Base-by-base conservation (phyloP, 768 basidiomycete genomes). In the Hericium rajendrae region DNA sequence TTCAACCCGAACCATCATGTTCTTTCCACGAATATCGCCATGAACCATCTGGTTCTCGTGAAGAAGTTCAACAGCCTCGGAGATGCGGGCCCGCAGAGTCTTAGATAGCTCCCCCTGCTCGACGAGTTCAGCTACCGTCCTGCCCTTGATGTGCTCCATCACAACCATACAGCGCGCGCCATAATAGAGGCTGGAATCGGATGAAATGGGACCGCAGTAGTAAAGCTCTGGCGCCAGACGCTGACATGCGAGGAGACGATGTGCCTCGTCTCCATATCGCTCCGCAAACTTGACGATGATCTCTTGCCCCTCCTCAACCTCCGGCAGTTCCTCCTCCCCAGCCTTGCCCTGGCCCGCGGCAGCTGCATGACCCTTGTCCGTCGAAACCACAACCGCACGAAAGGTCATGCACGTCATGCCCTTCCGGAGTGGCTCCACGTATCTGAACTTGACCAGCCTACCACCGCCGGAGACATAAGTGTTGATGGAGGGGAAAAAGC, bases 251-350 rank as follows among this genome's bases (percentile, higher is more conserved):
- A 77, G 69, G 13, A 65, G 50, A 26, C 56, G 37, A 57, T 77
- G 76, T 0, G 64, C 70, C 8, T 64, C 67, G 8, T 15, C 57
- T 24, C 71, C 66, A 55, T 76, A 76, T 6, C 64, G 57, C 16
- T 62, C 59, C 41, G 69, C 71, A 48, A 76, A 76, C 59, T 74
- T 76, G 53, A 77, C 67, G 0, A 74, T 67, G 12, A 74, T 58
- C 18, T 18, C 13, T 22, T 24, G 18, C 22, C 48, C 18, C n/a
- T 41, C 40, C 4, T 41, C 40, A 22, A 18, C 4, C 13, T 5
- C 26, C 26, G 26, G 26, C 26, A 26, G 26, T 26, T 20, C 26
- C 26, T 26, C 26, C 26, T 26, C 26, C 26, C 26, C 26, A 3
- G 26, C 26, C 5, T 26, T 26, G 26, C 26, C 26, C 26, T 26